Conservation (phyloP, 2,329 filamentous ascomycete genomes). For the Penicillium sp. region DNA sequence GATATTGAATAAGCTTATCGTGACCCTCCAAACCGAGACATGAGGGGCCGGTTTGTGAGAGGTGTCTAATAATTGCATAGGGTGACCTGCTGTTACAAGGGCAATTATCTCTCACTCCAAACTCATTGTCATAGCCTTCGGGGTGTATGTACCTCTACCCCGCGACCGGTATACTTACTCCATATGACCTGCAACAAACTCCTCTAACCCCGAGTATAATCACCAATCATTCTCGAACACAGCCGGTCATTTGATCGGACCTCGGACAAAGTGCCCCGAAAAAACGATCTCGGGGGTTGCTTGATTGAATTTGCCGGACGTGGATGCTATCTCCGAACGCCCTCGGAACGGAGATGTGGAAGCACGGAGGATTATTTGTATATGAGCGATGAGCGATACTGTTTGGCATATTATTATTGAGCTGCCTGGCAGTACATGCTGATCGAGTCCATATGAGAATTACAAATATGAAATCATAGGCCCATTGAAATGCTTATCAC, state of each 20-base stretch:
- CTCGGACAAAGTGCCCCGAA: neutral
- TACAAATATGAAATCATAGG: slow-evolving; percentile 1
- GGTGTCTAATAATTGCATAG: neutral
- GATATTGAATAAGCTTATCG: neutral
- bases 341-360: slow-evolving; percentile 2
- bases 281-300: neutral
- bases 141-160: neutral
- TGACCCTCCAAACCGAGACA: neutral
- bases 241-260: slow-evolving; percentile 19
- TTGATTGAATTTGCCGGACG: slow-evolving; percentile 9
- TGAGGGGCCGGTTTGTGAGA: no score
- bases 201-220: neutral
- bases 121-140: neutral
- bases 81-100: neutral
- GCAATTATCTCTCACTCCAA: neutral
- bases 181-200: neutral
- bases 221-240: neutral
- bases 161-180: neutral
- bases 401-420: neutral
- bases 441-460: neutral
- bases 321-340: slow-evolving; percentile 12
- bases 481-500: slow-evolving; percentile 9
- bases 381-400: neutral
- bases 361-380: neutral
- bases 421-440: neutral